Base-by-base conservation (phyloP, 139 green algal genomes). In the Mychonastes homosphaera region DNA sequence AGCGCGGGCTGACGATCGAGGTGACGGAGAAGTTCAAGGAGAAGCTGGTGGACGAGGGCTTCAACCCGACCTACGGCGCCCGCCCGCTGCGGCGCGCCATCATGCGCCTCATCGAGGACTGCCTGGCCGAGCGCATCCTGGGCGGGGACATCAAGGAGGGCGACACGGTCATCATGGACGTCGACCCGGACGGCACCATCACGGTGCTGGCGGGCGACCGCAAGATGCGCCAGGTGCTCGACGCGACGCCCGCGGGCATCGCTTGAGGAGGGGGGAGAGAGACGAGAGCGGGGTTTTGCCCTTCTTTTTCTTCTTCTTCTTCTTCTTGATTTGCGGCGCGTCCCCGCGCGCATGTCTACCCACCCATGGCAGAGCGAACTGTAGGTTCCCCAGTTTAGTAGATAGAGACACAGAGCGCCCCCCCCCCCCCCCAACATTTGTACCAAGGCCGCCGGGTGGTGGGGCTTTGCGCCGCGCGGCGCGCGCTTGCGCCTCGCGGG, bases 21-120 rank as follows among this genome's bases (percentile, higher is more conserved):
- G 81, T 95, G 47, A 81, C 74, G 19, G 71, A 78, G 52, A 78
- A 78, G 65, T 78, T 78, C 71, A 78, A 78, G 71, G 71, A 77
- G 64, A 77, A 91, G 13, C 78, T 99, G 19, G 91, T 99, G 44
- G 91, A 98, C 46, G 92, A 99, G 81, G 93, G 93, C 26, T 99
- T 96, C 88, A 97, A 92, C 79, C 92, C 93, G 49, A 71, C 79
- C 9, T 99, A 98, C 67, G 93, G 93, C 64, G 93, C 93, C 1
- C 79, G 93, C 59, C 93, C 93, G n/a, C 83, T 99, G 74, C 80
- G 93, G 45, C 85, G 93, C 65, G 91, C 93, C 63, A 97, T 99
- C 80, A 97, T 97, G 91, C 77, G 93, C 6, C 74, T 99, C 43
- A 80, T 99, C 51, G 93, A 99, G 79, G 93, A 99, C 73, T 86